Evolutionary conservation across 2,329 filamentous ascomycete species (phyloP), one percentile per base, ranked within the genome.

Genomic region (Penicillium vulpinum): DNA sequence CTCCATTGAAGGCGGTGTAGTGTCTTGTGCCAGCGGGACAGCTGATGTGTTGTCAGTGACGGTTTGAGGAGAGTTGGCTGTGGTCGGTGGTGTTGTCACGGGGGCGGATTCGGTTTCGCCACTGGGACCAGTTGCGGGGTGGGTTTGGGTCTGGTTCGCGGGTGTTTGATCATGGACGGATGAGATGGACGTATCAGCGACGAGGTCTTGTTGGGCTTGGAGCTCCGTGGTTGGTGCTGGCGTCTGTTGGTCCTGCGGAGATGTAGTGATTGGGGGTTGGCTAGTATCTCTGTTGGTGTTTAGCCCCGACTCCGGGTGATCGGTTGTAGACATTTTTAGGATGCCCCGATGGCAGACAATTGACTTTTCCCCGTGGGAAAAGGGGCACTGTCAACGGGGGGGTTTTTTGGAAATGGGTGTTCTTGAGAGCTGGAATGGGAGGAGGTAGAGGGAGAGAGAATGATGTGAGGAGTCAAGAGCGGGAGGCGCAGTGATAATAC

Each of bases 291-390:
- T 63, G 58, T 59, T 63, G 57, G 56, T 53, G 39, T 56, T 59
- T 51, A 56, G 40, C 52, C 63, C 67, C 49, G 63, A 48, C 48
- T 61, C 62, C 36, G 66, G 54, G 44, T 64, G 54, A 26, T 67
- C 63, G 57, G 44, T 68, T 51, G 68, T 61, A 56, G 63, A 66
- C 65, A 67, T 67, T 29, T 13, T 55, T 51, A 16, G n/a, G 43
- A 43, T 55, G 48, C 63, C 58, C 58, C 58, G 58, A 51, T 52
- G 43, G 49, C 35, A 58, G 39, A 54, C 52, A 61, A 63, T 64
- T 59, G 55, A 54, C 38, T 55, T 50, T 54, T 41, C 52, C 59
- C 51, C 24, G 51, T 47, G 13, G 9, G 5, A 38, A 22, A 47
- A 11, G 24, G 18, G 39, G 29, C 16, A 9, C 22, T 48, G 10